A percentile compares a stretch with the other conserved stretches of the same genome.
Conservation (phyloP, 148 eudicot genomes). For the Beta vulgaris region DNA sequence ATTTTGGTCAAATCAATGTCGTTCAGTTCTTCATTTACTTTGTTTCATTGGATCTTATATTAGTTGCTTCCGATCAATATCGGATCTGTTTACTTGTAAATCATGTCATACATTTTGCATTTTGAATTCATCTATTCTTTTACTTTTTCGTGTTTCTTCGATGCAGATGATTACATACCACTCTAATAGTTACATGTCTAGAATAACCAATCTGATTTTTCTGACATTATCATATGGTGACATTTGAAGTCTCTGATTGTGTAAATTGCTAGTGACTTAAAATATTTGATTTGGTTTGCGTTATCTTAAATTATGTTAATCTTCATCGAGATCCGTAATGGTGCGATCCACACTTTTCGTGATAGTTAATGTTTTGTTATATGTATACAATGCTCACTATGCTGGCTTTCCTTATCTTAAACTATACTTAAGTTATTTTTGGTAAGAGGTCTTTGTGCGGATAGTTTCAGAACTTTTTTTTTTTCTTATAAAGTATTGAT, state of each 20-base stretch:
- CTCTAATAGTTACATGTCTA: no score
- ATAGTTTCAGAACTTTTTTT: no score
- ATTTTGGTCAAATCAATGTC: neutral
- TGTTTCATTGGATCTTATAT: slow-evolving; percentile 4
- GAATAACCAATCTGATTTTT: no score
- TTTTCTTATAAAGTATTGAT: no score
- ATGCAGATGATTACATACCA: neutral
- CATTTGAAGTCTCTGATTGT: neutral
- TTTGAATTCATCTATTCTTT: neutral
- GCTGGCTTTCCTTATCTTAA: no score
- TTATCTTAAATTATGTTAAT: no score
- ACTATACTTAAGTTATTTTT: no score
- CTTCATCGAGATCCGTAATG: neutral
- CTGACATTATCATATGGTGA: neutral
- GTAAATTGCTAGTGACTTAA: neutral
- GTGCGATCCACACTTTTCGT: neutral
- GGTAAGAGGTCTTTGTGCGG: no score
- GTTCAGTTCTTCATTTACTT: neutral
- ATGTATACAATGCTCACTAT: no score
- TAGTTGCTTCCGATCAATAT: neutral
- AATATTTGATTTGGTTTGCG: neutral
- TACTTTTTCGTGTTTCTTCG: neutral
- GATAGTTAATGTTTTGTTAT: no score
- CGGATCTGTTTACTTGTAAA: slow-evolving; percentile 2
- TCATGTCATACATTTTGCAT: neutral